phyloP scores from a whole-genome alignment of 164 flowering plant genomes.

The Taxillus chinensis region DNA sequence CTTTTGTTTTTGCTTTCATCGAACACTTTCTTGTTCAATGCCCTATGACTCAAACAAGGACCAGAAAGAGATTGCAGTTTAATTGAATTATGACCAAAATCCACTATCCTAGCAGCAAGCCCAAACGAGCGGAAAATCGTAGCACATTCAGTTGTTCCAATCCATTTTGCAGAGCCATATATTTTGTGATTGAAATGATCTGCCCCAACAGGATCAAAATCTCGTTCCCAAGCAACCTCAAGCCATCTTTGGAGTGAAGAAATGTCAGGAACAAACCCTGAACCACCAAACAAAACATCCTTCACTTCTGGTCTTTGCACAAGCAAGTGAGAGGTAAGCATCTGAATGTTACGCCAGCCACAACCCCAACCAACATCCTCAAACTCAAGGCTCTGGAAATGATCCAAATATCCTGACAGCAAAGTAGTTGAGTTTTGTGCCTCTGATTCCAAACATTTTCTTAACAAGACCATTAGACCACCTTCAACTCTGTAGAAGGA shows the following conservation, averaged over 20 bases:
- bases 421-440: conserved; percentile 23
- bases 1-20: conserved; percentile 23
- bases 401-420: conserved; percentile 50
- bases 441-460: conserved; percentile 54
- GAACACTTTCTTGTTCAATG: conserved; percentile 3
- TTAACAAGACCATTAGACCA: conserved; percentile 55
- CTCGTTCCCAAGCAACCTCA: conserved; percentile 83
- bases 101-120: conserved; percentile 67
- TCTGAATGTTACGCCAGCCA: conserved; percentile 96
- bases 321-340: conserved; percentile 73
- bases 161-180: conserved; percentile 63
- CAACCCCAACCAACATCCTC: conserved; percentile 92
- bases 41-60: conserved; percentile 14
- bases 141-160: conserved; percentile 92
- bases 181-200: conserved; percentile 42
- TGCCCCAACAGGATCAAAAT: conserved; percentile 59
- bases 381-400: conserved; percentile 48
- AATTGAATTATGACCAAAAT: conserved; percentile 49
- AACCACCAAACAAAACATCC: conserved; percentile 60
- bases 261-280: conserved; percentile 76
- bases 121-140: conserved; percentile 84
- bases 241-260: conserved; percentile 82
- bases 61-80: conserved; percentile 23
- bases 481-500: conserved; percentile 36
- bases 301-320: conserved; percentile 46